Base-by-base conservation (phyloP, 208 protist species). In the Herpetomonas tarakana region DNA sequence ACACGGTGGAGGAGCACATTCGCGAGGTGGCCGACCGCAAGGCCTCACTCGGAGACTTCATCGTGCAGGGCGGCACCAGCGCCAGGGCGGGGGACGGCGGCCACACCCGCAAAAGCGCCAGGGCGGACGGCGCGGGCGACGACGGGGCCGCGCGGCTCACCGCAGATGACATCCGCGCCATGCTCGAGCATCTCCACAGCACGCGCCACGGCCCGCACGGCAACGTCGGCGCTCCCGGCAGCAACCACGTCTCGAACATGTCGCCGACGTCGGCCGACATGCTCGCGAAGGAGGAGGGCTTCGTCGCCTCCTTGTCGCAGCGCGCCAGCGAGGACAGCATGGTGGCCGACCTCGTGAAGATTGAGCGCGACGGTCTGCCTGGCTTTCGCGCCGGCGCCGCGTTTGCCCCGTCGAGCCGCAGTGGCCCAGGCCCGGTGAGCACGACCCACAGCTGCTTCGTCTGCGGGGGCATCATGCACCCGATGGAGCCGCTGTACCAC, bases 1-100 rank as follows among this genome's bases (percentile, higher is more conserved):
- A 86, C 30, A 98, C 97, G 3, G 76, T 98, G 38, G 98, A 99
- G 76, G 91, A 98, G 68, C 78, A 93, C 63, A 98, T 99, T 65
- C 86, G 93, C 50, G 81, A 91, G 45, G 69, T 90, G n/a, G 96
- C 97, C 0, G 79, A 86, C 9, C 78, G 83, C 14, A 98, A 98
- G 58, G 76, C 98, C 1, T 93, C 88, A 24, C 65, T 99, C 0
- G 97, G 98, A 18, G 84, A 96, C 67, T 94, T 94, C 52, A 94
- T 98, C 46, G 81, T 98, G 11, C 76, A 90, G 16, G 82, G 75
- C 38, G 82, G 75, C 7, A 27, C 1, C 25, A 14, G 45, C 55
- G 55, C 14, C 26, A 55, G 28, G 18, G 50, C 53, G 49, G 38
- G 25, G n/a, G 25, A 1, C 25, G 38, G 19, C 1, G 28, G n/a